Evolutionary conservation across 805 yeast species (phyloP).

Genomic region (Blastobotrys attinorum): DNA sequence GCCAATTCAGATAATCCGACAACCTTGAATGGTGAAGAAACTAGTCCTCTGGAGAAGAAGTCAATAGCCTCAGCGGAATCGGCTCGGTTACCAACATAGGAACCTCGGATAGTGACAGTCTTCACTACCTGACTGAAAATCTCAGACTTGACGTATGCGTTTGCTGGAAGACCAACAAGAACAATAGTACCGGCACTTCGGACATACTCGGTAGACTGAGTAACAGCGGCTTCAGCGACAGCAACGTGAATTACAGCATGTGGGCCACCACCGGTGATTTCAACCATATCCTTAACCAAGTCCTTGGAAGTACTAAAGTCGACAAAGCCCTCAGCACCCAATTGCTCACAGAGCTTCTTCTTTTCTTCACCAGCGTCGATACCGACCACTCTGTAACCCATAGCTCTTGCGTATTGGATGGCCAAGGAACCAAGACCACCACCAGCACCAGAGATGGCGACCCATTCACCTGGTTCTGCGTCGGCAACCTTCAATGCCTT

Average conservation of each 20-base stretch:
- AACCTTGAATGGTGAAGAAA: slow-evolving; percentile 64
- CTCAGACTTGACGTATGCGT: slow-evolving; percentile 60
- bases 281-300: slow-evolving; percentile 45
- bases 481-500: slow-evolving; percentile 49
- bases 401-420: slow-evolving; percentile 49
- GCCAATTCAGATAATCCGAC: slow-evolving; percentile 69
- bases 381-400: slow-evolving; percentile 50
- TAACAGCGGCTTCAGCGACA: slow-evolving; percentile 60
- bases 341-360: slow-evolving; percentile 35
- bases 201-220: slow-evolving; percentile 50
- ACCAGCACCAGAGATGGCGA: slow-evolving; percentile 52
- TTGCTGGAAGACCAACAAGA: slow-evolving; percentile 72
- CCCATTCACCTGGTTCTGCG: slow-evolving; percentile 48
- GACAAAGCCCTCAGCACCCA: slow-evolving; percentile 49
- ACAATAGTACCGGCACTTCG: slow-evolving; percentile 66
- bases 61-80: slow-evolving; percentile 78
- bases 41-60: slow-evolving; percentile 64
- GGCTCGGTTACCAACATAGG: slow-evolving; percentile 84
- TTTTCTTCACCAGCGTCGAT: slow-evolving; percentile 52
- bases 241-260: slow-evolving; percentile 73
- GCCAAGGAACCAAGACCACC: slow-evolving; percentile 58
- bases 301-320: slow-evolving; percentile 52
- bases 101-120: slow-evolving; percentile 66
- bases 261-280: slow-evolving; percentile 64
- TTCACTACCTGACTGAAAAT: slow-evolving; percentile 70